phyloP scores from a whole-genome alignment of 2,329 filamentous ascomycete species.

The Exophiala aquamarina region DNA sequence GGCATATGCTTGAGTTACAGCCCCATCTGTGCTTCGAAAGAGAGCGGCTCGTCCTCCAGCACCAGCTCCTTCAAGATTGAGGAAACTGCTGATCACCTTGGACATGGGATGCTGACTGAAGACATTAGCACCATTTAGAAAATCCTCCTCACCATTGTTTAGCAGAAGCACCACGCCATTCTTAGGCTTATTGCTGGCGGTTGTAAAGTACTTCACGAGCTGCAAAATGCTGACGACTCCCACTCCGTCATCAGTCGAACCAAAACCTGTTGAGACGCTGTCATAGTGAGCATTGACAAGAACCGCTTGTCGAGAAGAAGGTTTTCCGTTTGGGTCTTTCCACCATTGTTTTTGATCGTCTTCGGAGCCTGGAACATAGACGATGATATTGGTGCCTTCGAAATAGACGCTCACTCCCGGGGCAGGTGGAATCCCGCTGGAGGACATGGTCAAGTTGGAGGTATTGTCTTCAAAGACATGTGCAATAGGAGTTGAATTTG shows the following conservation, averaged over 20 bases:
- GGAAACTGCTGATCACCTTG: slow-evolving; percentile 78
- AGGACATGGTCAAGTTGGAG: slow-evolving; percentile 74
- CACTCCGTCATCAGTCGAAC: slow-evolving; percentile 91
- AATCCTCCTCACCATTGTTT: slow-evolving; percentile 97
- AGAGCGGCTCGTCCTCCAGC: slow-evolving; percentile 84
- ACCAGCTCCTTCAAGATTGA: slow-evolving; percentile 93
- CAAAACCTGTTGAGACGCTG: slow-evolving; percentile 86
- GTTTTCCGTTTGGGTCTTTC: slow-evolving; percentile 51
- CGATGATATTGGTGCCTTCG: slow-evolving; percentile 86
- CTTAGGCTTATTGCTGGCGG: slow-evolving; percentile 67
- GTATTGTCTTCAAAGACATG: slow-evolving; percentile 76
- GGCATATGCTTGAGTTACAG: slow-evolving; percentile 78
- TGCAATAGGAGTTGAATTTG: slow-evolving; percentile 36
- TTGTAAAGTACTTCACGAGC: slow-evolving; percentile 81
- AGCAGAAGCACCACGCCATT: slow-evolving; percentile 80
- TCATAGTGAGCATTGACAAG: slow-evolving; percentile 96
- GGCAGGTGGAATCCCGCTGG: slow-evolving; percentile 41
- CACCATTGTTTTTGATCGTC: slow-evolving; percentile 75
- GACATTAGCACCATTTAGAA: slow-evolving; percentile 78
- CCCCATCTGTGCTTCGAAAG: slow-evolving; percentile 83
- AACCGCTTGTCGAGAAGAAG: slow-evolving; percentile 69
- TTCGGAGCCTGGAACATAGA: slow-evolving; percentile 82
- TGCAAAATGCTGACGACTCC: slow-evolving; percentile 85
- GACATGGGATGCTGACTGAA: slow-evolving; percentile 82
- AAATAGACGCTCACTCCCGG: slow-evolving; percentile 67